phyloP scores from a whole-genome alignment of 768 basidiomycete species.

The Daedalea quercina region DNA sequence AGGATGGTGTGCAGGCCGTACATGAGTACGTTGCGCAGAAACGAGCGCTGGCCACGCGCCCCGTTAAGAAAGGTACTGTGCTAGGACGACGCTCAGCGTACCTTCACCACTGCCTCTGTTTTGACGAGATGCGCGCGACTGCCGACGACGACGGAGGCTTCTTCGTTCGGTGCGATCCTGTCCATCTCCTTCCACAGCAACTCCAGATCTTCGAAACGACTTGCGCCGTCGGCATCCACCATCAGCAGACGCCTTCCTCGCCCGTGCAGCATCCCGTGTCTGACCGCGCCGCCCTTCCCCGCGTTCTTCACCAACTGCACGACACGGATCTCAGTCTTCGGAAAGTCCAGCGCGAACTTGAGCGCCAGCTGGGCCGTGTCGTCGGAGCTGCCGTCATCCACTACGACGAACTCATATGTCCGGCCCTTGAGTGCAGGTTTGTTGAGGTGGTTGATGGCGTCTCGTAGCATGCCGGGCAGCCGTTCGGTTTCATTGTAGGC shows the following conservation, averaged over 20 bases:
- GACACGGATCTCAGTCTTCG: constrained; percentile 62
- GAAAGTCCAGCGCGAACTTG: constrained; percentile 48
- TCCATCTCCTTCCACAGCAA: constrained; percentile 75
- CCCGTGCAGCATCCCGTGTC: constrained; percentile 83
- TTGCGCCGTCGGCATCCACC: constrained; percentile 94
- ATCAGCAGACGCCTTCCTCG: constrained; percentile 77
- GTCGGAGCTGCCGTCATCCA: constrained; percentile 88
- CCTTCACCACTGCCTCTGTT: constrained; percentile 92
- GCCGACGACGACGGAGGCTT: constrained; percentile 67
- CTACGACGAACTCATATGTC: constrained; percentile 75
- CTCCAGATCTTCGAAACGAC: constrained; percentile 79
- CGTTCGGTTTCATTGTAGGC: constrained; percentile 89
- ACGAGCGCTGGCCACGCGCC: constrained; percentile 57
- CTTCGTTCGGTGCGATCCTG: constrained; percentile 39
- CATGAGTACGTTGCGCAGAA: constrained; percentile 89
- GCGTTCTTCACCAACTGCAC: constrained; percentile 74
- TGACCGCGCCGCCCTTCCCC: constrained; percentile 90
- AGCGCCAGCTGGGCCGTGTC: constrained; percentile 63
- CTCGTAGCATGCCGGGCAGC: constrained; percentile 76
- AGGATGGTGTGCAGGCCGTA: constrained; percentile 88
- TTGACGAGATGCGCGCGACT: constrained; percentile 90
- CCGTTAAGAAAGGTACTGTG: not conserved
- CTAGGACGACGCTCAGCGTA: constrained; percentile 19
- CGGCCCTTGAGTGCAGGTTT: constrained; percentile 27
- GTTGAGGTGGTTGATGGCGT: constrained; percentile 63